These are phyloP conservation scores for Arthrobotrys pseudoclavata DNA, from an alignment of 2,329 filamentous ascomycete species.

Conservation along the genomic window DNA sequence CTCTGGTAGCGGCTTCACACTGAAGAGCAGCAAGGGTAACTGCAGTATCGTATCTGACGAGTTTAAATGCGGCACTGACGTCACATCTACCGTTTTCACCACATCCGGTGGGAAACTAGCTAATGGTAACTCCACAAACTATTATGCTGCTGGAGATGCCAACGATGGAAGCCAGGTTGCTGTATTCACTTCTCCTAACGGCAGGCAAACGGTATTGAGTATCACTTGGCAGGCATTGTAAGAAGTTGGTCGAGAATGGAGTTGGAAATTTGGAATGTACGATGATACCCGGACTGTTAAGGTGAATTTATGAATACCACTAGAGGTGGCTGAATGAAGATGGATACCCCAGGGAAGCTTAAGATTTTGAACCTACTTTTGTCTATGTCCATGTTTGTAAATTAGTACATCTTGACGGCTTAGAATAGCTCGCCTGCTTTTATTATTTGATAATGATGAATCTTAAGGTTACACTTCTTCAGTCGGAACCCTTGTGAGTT, in stretches of 20 bases:
- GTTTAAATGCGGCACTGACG: conserved; percentile 60
- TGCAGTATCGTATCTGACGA: conserved; percentile 71
- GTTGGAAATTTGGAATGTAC: conserved; percentile 2
- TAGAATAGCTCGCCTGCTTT: neutral
- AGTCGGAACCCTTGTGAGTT: conserved; percentile 27
- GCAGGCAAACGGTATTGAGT: conserved; percentile 13
- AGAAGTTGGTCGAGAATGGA: neutral
- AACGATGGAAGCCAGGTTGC: conserved; percentile 41
- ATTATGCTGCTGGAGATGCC: conserved; percentile 35
- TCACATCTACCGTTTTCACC: conserved; percentile 56
- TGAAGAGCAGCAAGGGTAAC: conserved; percentile 72
- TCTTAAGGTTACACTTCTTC: conserved; percentile 41
- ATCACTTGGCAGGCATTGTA: conserved; percentile 48
- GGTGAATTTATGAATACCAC: conserved; percentile 30
- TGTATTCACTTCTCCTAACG: conserved; percentile 32
- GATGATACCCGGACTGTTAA: conserved; percentile 38
- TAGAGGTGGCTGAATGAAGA: conserved; percentile 13
- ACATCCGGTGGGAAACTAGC: conserved; percentile 28
- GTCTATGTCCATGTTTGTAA: conserved; percentile 1
- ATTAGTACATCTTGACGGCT: conserved; percentile 3
- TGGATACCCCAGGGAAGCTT: conserved; percentile 40
- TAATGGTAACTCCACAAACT: conserved; percentile 17
- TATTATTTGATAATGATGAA: conserved; percentile 7
- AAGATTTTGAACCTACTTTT: conserved; percentile 1
- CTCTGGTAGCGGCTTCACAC: conserved; percentile 70